Base-by-base conservation (phyloP, 768 basidiomycete genomes). In the Pholiota conissans region DNA sequence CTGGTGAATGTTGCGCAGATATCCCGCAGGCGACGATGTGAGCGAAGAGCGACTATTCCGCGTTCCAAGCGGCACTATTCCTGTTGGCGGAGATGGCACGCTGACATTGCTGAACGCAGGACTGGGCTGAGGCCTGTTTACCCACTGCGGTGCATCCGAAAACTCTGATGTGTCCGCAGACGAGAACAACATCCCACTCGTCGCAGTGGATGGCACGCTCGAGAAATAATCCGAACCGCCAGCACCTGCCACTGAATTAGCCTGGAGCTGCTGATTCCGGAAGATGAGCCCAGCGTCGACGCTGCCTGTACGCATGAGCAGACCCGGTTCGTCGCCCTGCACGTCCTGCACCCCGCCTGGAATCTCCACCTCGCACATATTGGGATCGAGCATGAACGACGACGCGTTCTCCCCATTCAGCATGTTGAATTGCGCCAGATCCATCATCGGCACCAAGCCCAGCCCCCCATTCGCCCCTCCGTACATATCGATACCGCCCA, bases 301-400 rank as follows among this genome's bases (percentile, higher is more conserved):
- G 56, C 32, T 55, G 55, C 24, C 46, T 30, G 22, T 61, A 55
- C 65, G 65, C 55, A 80, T 73, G 27, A 83, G 69, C 32, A 85
- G 72, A 14, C 84, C 84, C 58, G 83, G 83, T 64, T 85, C 82
- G 59, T 83, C 83, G 24, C 83, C 83, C 49, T 76, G 74, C 32
- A 85, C 80, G 47, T 84, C 84, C 47, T 78, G 78, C 54, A 85
- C 69, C 40, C 71, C 77, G 3, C 84, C 85, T 22, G 71, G 73
- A 29, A 87, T 79, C 72, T 86, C 86, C 29, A 86, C 78, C 67
- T 84, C 84, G 61, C 81, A 87, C 73, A 82, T 79, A 59, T 74
- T 74, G 58, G 84, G 76, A 66, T 84, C 77, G 28, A 79, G 73
- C 28, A 75, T 68, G 24, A n/a, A 32, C 26, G 51, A 10, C 61